Evolutionary conservation across 208 protist species (phyloP), one percentile per base, ranked within the genome.

Genomic region (Wallacemonas sp.): DNA sequence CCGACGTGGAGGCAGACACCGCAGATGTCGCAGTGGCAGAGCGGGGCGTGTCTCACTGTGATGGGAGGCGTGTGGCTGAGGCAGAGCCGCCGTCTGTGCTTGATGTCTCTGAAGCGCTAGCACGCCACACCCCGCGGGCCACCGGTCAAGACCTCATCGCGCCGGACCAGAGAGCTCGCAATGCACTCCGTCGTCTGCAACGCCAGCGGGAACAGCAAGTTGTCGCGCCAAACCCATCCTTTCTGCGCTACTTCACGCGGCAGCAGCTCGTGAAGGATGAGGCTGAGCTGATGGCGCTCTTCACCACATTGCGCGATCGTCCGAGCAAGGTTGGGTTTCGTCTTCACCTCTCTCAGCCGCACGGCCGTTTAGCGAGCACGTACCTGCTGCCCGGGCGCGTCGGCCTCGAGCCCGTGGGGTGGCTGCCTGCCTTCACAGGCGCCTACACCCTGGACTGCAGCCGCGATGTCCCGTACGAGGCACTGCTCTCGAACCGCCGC

Each of bases 211-310:
- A 75, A 36, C 36, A 66, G 26, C 28, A 61, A 21, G 77, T 68
- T 2, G 71, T 81, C n/a, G 67, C 75, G 8, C 90, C 90, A 19
- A 93, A 88, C 60, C 54, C 72, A 1, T 90, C 90, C 44, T 93
- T 95, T 58, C 70, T 73, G 30, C 90, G 90, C 31, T 95, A 92
- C 70, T 91, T 93, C 55, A 34, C 90, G 14, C 75, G 68, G 45
- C 90, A 95, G 54, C 72, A 80, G 2, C 38, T 95, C 49, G 90
- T 95, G 45, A 26, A 61, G 0, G 67, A 72, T 42, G 86, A 95
- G 56, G 44, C 24, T 14, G 90, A 93, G 75, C 46, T 91, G 34
- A 79, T 77, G 76, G 65, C 62, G 53, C 72, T 95, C 8, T 78
- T 90, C 42, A 75, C 65, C 22, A 65, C 86, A 14, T 77, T 92